Evolutionary conservation across 106 monocot species (phyloP).

Genomic region (Platanthera zijinensis): DNA sequence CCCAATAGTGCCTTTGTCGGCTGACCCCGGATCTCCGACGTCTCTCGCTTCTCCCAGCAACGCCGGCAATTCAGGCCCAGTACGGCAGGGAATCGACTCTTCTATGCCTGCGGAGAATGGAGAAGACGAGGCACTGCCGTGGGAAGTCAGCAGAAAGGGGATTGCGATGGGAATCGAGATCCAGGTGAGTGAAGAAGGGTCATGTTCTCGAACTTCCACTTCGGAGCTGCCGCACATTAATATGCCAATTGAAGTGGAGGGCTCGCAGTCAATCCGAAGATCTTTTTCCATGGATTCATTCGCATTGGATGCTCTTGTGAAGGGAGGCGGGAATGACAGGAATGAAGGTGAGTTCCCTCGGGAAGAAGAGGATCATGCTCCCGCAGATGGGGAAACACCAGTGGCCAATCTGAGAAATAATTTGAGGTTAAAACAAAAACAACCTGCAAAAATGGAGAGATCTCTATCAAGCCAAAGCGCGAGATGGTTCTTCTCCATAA

Average conservation of each 20-base stretch:
- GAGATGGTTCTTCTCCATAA: conserved; percentile 26
- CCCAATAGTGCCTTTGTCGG: conserved; percentile 32
- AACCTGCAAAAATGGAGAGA: conserved; percentile 12
- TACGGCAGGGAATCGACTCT: conserved; percentile 7
- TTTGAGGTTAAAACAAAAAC: neutral
- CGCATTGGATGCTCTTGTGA: conserved; percentile 9
- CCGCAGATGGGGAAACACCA: conserved; percentile 7
- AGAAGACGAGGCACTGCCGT: neutral
- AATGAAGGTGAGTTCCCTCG: neutral
- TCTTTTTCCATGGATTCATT: conserved; percentile 46
- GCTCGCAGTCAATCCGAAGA: conserved; percentile 32
- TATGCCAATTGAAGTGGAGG: neutral
- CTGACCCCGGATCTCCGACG: neutral
- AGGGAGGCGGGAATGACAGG: neutral
- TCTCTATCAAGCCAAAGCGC: conserved; percentile 30
- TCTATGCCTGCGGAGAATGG: neutral
- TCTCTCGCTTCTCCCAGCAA: conserved; percentile 4
- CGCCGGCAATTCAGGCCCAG: neutral
- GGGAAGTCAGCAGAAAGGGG: neutral
- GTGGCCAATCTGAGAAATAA: conserved; percentile 7
- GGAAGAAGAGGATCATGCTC: neutral
- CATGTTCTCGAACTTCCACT: conserved; percentile 5
- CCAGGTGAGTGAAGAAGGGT: neutral
- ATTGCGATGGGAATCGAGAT: conserved; percentile 2
- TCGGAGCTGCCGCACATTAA: neutral